phyloP scores from a whole-genome alignment of 2,329 filamentous ascomycete genomes.

The Aureobasidium sp. region DNA sequence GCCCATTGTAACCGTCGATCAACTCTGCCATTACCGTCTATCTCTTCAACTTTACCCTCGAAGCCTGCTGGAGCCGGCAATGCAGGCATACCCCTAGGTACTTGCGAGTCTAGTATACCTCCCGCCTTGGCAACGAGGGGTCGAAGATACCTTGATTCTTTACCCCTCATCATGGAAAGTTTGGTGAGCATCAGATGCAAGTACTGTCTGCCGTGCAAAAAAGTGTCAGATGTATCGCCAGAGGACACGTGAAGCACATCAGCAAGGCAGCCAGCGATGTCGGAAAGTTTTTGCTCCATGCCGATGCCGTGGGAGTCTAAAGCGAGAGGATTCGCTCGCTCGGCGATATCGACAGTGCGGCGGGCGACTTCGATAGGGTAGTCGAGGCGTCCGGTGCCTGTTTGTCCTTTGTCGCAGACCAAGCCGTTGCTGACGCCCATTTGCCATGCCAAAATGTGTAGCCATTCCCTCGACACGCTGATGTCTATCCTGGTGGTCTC shows the following conservation, averaged over 20 bases:
- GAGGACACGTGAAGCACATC: constrained; percentile 28
- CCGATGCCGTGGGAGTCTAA: constrained; percentile 29
- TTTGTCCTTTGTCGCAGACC: constrained; percentile 24
- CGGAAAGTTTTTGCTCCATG: constrained; percentile 30
- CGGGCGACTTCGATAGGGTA: constrained; percentile 28
- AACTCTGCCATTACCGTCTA: neutral
- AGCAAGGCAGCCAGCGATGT: constrained; percentile 28
- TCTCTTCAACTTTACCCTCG: neutral
- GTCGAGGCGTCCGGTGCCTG: constrained; percentile 26
- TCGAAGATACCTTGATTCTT: constrained; percentile 26
- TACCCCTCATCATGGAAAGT: constrained; percentile 28
- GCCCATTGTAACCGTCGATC: neutral
- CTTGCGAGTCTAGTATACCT: constrained; percentile 20
- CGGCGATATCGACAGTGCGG: constrained; percentile 25
- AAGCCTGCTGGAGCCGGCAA: neutral
- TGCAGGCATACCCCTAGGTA: neutral
- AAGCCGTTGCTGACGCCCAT: constrained; percentile 30
- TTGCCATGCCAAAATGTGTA: constrained; percentile 30
- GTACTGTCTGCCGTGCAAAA: constrained; percentile 26
- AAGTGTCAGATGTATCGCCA: constrained; percentile 25
- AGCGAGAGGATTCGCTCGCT: constrained; percentile 20
- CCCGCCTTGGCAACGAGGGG: constrained; percentile 26
- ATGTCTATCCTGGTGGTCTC: constrained; percentile 29
- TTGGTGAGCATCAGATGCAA: constrained; percentile 23
- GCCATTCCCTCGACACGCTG: constrained; percentile 26